Base-by-base conservation (phyloP, 2,329 filamentous ascomycete species). In the Nothomitra cinnamomea region DNA sequence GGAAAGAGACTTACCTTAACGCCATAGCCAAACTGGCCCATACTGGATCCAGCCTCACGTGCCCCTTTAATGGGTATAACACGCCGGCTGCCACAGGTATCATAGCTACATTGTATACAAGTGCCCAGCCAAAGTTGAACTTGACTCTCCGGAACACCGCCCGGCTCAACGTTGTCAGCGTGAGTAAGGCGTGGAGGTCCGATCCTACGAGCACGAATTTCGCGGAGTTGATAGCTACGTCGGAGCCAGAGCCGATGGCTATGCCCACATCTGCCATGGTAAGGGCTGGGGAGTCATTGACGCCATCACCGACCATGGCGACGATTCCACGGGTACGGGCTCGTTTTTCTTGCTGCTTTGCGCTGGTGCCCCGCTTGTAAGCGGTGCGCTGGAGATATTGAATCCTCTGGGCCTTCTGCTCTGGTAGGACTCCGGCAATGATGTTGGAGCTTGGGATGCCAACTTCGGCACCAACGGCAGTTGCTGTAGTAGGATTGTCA, bases 21-120 rank as follows among this genome's bases (percentile, higher is more conserved):
- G 90, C 90, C 90, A 95, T 96, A 1, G 89, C 89, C 64, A 95
- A 68, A 59, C 82, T 83, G 3, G 89, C 90, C 89, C 89, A 95
- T 1, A 85, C 85, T 0, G 85, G 85, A 64, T 86, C 82, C 48
- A 89, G 68, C 56, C 77, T 70, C 19, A 87, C 67, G 63, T 84
- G 83, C 2, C 65, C 64, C 48, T 71, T 72, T 35, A 80, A 70
- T 0, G 80, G 77, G 65, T 85, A 94, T 55, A 94, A 70, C 38
- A 82, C 83, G 1, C 87, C 87, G 0, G 87, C 87, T 0, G 87
- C 87, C 54, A 94, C 74, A 1, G 87, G 87, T 55, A 94, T 75
- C 7, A 86, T 83, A 51, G 85, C 65, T 41, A 85, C 59, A 63
- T 94, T 94, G 70, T 94, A 94, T 3, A 94, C 69, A 21, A 85